phyloP scores from a whole-genome alignment of 1,139 yeast genomes.

The Debaryomyces nepalensis region DNA sequence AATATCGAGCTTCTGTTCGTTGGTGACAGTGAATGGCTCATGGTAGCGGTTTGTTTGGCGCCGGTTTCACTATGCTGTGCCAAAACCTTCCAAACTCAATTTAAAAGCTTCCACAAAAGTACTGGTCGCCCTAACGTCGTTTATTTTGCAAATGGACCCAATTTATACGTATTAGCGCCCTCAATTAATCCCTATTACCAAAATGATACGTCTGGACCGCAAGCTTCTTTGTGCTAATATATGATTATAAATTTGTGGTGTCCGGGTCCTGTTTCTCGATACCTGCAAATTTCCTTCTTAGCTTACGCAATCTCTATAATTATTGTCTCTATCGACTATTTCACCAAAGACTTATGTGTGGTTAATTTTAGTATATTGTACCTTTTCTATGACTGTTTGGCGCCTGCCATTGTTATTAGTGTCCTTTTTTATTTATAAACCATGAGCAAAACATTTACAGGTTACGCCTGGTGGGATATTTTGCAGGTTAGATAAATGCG shows the following conservation, averaged over 20 bases:
- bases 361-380: neutral
- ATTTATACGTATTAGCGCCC: neutral
- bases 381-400: neutral
- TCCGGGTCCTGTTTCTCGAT: no score
- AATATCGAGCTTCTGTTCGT: constrained; percentile 46
- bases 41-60: no score
- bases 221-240: neutral
- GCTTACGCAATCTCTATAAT: neutral
- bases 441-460: constrained; percentile 5
- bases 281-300: neutral
- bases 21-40: constrained; percentile 51
- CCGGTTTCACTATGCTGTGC: no score
- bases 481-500: constrained; percentile 9
- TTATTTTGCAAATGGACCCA: neutral
- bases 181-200: neutral
- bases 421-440: constrained; percentile 9
- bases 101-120: neutral
- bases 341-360: neutral
- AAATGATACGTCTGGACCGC: constrained; percentile 3
- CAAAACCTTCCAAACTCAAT: no score
- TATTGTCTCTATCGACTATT: neutral
- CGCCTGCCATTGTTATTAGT: constrained; percentile 1
- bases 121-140: neutral
- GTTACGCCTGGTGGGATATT: constrained; percentile 3
- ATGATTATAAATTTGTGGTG: no score